phyloP scores from a whole-genome alignment of 495 filamentous ascomycete species.

The Gamarada debralockiae region DNA sequence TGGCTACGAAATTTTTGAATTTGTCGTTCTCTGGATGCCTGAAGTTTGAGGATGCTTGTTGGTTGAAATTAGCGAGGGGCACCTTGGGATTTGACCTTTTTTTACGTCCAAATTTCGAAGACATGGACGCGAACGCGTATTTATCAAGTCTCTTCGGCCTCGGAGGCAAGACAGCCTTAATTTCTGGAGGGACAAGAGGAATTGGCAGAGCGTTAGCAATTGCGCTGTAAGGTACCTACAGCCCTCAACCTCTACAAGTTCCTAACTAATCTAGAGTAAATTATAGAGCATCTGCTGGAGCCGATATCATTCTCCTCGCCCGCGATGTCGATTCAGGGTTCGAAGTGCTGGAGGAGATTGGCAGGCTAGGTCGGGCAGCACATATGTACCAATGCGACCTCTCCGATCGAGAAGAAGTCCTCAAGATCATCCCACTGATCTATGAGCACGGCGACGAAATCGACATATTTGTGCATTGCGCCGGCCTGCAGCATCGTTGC shows the following conservation, averaged over 20 bases:
- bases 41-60: no score
- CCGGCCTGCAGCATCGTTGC: constrained; percentile 78
- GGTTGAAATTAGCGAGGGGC: no score
- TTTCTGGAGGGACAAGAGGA: constrained; percentile 81
- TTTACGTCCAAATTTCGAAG: no score
- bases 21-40: no score
- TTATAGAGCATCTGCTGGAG: constrained; percentile 66
- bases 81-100: no score
- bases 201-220: constrained; percentile 81
- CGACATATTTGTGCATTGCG: constrained; percentile 73
- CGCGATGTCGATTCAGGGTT: constrained; percentile 25
- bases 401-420: constrained; percentile 51
- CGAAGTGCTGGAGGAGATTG: constrained; percentile 31
- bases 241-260: background rate
- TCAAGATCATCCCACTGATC: constrained; percentile 56
- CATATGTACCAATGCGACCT: constrained; percentile 69
- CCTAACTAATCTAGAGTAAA: background rate
- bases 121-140: background rate
- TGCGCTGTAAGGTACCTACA: constrained; percentile 37
- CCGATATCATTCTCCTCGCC: constrained; percentile 69
- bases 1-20: no score
- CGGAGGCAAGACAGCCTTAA: constrained; percentile 66
- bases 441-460: constrained; percentile 40
- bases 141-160: constrained; percentile 42
- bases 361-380: constrained; percentile 58